phyloP scores from a whole-genome alignment of 768 basidiomycete genomes.

The Suillus brevipes region DNA sequence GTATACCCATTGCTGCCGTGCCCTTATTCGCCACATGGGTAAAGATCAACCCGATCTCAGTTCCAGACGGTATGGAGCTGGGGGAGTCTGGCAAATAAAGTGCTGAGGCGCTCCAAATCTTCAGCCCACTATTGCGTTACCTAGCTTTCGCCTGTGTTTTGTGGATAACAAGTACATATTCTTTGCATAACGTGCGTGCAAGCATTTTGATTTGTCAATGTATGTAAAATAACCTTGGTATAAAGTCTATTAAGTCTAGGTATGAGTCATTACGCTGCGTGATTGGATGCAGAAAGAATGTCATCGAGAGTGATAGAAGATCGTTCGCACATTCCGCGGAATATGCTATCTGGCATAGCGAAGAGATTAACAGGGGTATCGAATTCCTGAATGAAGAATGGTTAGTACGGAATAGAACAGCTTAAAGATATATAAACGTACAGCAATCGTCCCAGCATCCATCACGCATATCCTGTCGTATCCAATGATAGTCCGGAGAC shows the following conservation, averaged over 20 bases:
- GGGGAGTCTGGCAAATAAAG: not conserved
- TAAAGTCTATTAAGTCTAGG: not conserved
- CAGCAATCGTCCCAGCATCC: constrained; percentile 74
- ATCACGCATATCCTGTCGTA: constrained; percentile 91
- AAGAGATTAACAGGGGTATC: constrained; percentile 76
- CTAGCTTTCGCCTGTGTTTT: not conserved
- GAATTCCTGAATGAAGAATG: constrained; percentile 54
- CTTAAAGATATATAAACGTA: constrained; percentile 33
- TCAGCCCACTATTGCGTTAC: not conserved
- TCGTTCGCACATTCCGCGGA: constrained; percentile 83
- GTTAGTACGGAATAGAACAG: not conserved
- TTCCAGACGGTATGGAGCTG: not conserved
- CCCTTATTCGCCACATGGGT: not conserved
- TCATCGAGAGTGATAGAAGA: constrained; percentile 77
- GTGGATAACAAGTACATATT: not conserved
- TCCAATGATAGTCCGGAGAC: constrained; percentile 81
- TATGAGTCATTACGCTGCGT: constrained; percentile 1
- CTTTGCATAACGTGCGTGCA: not conserved
- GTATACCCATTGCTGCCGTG: not conserved
- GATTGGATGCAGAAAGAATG: constrained; percentile 43
- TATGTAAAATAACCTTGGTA: not conserved
- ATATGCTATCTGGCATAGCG: constrained; percentile 59
- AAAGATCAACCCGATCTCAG: not conserved
- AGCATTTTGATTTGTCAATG: not conserved
- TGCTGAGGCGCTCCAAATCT: not conserved